Base-by-base conservation (phyloP, 2,329 filamentous ascomycete genomes). In the Aspergillus amoenus region DNA sequence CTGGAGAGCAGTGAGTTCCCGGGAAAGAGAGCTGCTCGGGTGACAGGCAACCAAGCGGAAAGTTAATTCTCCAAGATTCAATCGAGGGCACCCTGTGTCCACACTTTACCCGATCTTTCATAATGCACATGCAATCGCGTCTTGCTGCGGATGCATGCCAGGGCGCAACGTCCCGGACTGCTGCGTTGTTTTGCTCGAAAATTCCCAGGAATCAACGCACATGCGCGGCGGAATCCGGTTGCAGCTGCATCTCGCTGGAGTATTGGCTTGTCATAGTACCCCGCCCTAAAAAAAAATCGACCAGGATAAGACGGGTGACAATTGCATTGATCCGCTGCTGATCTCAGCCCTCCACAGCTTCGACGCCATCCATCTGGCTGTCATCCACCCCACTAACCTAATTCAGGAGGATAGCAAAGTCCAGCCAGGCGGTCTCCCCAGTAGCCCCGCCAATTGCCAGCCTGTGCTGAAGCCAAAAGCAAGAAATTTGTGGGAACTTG, bases 311-410 rank as follows among this genome's bases (percentile, higher is more conserved):
- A 48, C 50, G 52, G 44, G 45, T 51, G 44, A 51, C 52, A 48
- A 57, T 57, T 18, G 32, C 49, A 34, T 57, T 55, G 53, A 55
- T 55, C 53, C 18, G 40, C 53, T 15, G 45, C 18, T 54, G 45
- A 59, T 57, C 51, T 43, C 52, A 58, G 34, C 52, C 45, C 41
- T 30, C 24, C 7, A 27, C 24, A 6, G 24, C 24, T 17, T 49
- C 47, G 50, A 60, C 54, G 52, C 58, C 57, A 54, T 54, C 40
- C 55, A 53, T 57, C 53, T 50, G 24, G 42, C 52, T 52, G 55
- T 55, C 42, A 54, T 52, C 50, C 55, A 55, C 45, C 49, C 40
- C 57, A 51, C 57, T 50, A 53, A 47, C 51, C 51, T 59, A 57
- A 55, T 59, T 52, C 24, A 56, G 51, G 57, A 47, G 42, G 45